Base-by-base conservation (phyloP, 2,329 filamentous ascomycete genomes). In the Trichothecium sympodiale region DNA sequence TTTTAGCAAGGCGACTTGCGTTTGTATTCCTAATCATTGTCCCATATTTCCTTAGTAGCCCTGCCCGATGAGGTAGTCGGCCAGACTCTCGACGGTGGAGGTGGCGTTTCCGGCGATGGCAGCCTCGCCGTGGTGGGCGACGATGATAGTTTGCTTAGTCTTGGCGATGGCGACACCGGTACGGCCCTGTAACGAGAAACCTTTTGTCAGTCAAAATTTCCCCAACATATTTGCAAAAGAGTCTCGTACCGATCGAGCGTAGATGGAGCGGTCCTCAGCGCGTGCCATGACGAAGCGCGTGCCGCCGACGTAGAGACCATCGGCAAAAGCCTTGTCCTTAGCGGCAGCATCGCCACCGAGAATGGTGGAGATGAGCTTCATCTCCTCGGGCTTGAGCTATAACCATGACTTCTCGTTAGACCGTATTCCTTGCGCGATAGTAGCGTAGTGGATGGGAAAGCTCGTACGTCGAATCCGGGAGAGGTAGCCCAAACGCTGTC, bases 141-240 rank as follows among this genome's bases (percentile, higher is more conserved):
- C 65, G 56, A 98, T 75, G 58, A 96, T 79, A 48, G 87, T 85
- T 64, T 93, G 81, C 53, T 72, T 80, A 52, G 89, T 93, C 71
- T 93, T 94, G 62, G 80, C 79, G 50, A 91, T 75, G 55, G 81
- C 70, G 52, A 94, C 64, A 46, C 91, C 91, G 56, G 80, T 75
- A 57, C 80, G 84, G 50, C 83, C 86, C 69, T 74, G 44, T 42
- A 41, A 34, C 23, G 17, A 23, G 16, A 37, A 2, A 8, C 8
- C 13, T 29, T 29, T 7, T 6, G 13, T n/a, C 13, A 17, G 28
- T 37, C 29, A 12, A 5, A 16, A 5, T 16, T 31, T n/a, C n/a
- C n/a, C 8, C 29, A 31, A 31, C 5, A n/a, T 14, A 31, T 14
- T 10, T 12, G 10, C 29, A 31, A 15, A 31, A 16, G 6, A 17